Evolutionary conservation across 1,139 yeast species (phyloP), one percentile per base, ranked within the genome.

Genomic region (Nakaseomyces nivariensis): DNA sequence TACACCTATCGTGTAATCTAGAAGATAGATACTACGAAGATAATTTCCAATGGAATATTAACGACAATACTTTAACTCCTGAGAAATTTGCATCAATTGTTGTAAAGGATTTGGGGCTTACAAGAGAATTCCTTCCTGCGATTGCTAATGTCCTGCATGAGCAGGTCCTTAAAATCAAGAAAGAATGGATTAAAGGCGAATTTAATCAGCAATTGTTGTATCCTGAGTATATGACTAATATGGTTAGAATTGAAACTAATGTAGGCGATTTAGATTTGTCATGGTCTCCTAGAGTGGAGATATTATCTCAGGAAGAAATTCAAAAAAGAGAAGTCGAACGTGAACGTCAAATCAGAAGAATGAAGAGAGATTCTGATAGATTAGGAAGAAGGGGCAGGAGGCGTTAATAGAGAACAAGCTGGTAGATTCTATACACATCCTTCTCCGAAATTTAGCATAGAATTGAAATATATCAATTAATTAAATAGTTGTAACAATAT

Each of bases 281-380:
- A 36, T 92, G 97, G 95, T 84, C 85, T 49, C 98, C 99, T 10
- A 76, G 81, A 37, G 84, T 92, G 3, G 98, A 90, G 67, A 78
- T 80, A 7, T 74, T 92, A 53, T 82, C 95, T 1, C 92, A 88
- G 47, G 90, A 92, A 76, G 98, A 92, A 68, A 88, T 92, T 51
- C 97, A 90, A 63, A 85, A 86, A 69, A 78, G 97, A 55, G 97
- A 92, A 64, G 88, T 90, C 57, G 98, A 94, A 68, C 82, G 95
- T 62, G 97, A 90, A 58, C 78, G 98, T 67, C 88, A 86, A 62
- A 77, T 88, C 54, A 79, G 98, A 67, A 80, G 98, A 63, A 74
- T 89, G 62, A 90, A 94, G 72, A 80, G 98, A 67, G 98, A 94
- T 64, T 82, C 88, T 27, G 78, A 73, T 48, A 72, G 72, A 37